A percentile compares a stretch with the other conserved stretches of the same genome.
Conservation (phyloP, 345 rosid species). For the Mangifera indica region DNA sequence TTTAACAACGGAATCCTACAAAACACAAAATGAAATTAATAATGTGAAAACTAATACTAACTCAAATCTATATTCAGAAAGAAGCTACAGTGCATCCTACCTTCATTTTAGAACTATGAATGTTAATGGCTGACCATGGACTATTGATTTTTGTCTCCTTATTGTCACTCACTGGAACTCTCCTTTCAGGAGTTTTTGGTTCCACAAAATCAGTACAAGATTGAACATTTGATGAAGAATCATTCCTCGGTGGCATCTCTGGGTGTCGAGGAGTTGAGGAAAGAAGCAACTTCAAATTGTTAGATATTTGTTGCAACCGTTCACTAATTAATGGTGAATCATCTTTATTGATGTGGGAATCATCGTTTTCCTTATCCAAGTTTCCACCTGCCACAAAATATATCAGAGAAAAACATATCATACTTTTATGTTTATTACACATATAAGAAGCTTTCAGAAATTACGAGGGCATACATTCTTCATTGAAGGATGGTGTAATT, state of each 20-base stretch:
- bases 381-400: conserved; percentile 25
- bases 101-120: conserved; percentile 47
- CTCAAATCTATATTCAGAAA: neutral
- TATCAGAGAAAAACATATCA: neutral
- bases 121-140: conserved; percentile 55
- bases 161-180: conserved; percentile 16
- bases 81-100: conserved; percentile 49
- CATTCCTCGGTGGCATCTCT: conserved; percentile 28
- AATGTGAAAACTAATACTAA: neutral
- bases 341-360: conserved; percentile 25
- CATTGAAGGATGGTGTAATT: conserved; percentile 20
- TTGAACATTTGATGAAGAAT: conserved; percentile 11
- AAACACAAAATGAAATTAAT: no score
- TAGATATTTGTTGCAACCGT: conserved; percentile 52
- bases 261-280: conserved; percentile 33
- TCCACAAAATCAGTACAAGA: conserved; percentile 28
- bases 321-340: conserved; percentile 57
- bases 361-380: conserved; percentile 49
- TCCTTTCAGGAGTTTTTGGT: conserved; percentile 50
- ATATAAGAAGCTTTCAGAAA: neutral
- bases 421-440: neutral
- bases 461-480: conserved; percentile 35
- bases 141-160: conserved; percentile 25
- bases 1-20: conserved; percentile 50
- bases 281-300: conserved; percentile 47